Conservation (phyloP, 2,329 filamentous ascomycete species). For the Colletotrichum godetiae region DNA sequence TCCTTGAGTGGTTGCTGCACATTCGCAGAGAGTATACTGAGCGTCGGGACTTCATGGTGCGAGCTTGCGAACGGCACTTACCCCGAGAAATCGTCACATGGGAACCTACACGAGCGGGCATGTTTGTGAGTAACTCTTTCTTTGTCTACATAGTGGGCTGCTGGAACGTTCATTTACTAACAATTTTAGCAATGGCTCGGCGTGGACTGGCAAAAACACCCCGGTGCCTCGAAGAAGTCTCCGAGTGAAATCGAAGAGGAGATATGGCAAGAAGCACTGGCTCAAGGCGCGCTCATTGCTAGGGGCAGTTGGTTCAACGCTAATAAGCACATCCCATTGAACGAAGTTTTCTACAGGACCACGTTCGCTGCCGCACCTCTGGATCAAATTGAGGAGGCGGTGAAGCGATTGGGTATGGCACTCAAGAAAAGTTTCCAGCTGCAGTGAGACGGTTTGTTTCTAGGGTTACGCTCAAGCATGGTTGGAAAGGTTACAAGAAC, state of each 20-base stretch:
- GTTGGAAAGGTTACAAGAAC: too few relatives aligned
- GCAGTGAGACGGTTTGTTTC: neutral
- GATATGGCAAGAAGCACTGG: neutral
- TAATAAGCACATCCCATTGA: neutral
- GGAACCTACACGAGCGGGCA: neutral
- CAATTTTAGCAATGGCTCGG: neutral
- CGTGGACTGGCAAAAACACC: neutral
- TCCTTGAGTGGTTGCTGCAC: neutral
- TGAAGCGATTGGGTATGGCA: neutral
- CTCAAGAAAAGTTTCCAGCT: neutral
- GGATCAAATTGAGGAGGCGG: neutral
- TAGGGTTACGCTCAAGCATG: too few relatives aligned
- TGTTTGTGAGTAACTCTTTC: neutral
- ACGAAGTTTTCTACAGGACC: neutral
- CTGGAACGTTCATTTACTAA: neutral
- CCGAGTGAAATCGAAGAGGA: neutral
- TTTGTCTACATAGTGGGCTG: neutral
- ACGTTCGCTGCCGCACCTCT: neutral
- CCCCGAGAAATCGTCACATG: neutral
- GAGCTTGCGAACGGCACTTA: neutral
- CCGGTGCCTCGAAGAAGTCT: neutral
- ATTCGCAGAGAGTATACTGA: neutral
- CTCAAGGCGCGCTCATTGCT: neutral
- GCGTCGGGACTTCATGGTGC: neutral
- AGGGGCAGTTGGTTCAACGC: neutral